These are phyloP conservation scores for Pestalotiopsis sp. DNA, from an alignment of 2,329 filamentous ascomycete species.

Conservation along the genomic window DNA sequence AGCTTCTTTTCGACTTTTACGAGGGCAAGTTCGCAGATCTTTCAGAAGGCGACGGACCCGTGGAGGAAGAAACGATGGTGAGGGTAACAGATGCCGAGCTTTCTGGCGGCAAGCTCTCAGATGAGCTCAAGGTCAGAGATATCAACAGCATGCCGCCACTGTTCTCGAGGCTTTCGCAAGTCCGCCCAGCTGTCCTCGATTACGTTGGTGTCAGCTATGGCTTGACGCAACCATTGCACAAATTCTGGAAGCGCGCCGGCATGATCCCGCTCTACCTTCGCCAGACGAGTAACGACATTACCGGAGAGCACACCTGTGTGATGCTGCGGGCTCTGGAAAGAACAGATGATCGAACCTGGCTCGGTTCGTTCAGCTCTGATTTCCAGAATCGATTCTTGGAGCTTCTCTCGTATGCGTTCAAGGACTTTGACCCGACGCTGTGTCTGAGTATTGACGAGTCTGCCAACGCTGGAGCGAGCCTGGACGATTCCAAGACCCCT, in stretches of 20 bases:
- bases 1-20: slow-evolving; percentile 89
- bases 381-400: slow-evolving; percentile 94
- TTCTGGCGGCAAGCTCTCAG: slow-evolving; percentile 71
- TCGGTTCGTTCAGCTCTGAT: slow-evolving; percentile 87
- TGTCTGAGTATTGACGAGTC: slow-evolving; percentile 89
- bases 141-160: slow-evolving; percentile 91
- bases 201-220: slow-evolving; percentile 97
- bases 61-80: slow-evolving; percentile 66
- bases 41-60: slow-evolving; percentile 66
- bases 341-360: slow-evolving; percentile 75
- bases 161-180: slow-evolving; percentile 85
- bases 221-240: slow-evolving; percentile 82
- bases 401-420: slow-evolving; percentile 90
- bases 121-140: slow-evolving; percentile 88
- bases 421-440: slow-evolving; percentile 73
- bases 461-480: slow-evolving; percentile 70
- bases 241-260: slow-evolving; percentile 90
- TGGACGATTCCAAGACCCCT: slow-evolving; percentile 58
- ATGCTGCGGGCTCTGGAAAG: slow-evolving; percentile 83
- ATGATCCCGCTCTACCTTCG: slow-evolving; percentile 92
- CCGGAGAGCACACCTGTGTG: slow-evolving; percentile 95
- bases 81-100: slow-evolving; percentile 84
- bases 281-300: slow-evolving; percentile 94
- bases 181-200: slow-evolving; percentile 78
- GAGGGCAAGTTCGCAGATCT: slow-evolving; percentile 88